A percentile compares a stretch with the other conserved stretches of the same genome.
phyloP scores from a whole-genome alignment of 2,329 filamentous ascomycete species.

The Neonectria sp. region DNA sequence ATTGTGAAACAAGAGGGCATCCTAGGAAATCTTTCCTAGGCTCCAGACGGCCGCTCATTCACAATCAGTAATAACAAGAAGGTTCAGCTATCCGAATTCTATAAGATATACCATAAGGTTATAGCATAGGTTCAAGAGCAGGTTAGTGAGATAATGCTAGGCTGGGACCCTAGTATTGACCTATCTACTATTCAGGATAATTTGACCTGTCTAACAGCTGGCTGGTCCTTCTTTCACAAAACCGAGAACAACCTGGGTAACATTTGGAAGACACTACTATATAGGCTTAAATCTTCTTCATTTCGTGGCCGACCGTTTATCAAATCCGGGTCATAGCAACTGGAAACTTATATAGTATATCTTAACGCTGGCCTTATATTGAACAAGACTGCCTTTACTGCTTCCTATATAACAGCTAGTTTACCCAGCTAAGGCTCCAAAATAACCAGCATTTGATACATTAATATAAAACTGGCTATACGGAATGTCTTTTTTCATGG shows the following conservation, averaged over 20 bases:
- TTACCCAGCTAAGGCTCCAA: neutral
- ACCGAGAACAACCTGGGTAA: constrained; percentile 7
- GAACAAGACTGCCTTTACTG: neutral
- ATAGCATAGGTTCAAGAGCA: constrained; percentile 6
- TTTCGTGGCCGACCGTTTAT: constrained; percentile 8
- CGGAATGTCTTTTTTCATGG: constrained; percentile 14
- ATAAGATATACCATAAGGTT: neutral
- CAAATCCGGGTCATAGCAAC: neutral
- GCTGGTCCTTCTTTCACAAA: constrained; percentile 14
- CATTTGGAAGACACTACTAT: constrained; percentile 6
- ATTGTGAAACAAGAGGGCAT: constrained; percentile 15
- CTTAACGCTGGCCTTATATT: neutral
- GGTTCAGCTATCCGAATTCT: constrained; percentile 17
- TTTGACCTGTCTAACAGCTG: constrained; percentile 8
- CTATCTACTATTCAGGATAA: constrained; percentile 10
- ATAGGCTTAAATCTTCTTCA: constrained; percentile 2
- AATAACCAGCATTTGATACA: constrained; percentile 3
- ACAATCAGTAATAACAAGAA: constrained; percentile 5
- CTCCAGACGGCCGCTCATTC: constrained; percentile 10
- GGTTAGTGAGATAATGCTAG: constrained; percentile 8
- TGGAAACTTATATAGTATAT: constrained; percentile 6
- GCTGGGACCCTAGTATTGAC: constrained; percentile 14
- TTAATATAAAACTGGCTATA: constrained; percentile 12
- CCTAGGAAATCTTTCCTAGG: constrained; percentile 20
- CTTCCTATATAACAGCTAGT: neutral